Base-by-base conservation (phyloP, 2,329 filamentous ascomycete genomes). In the Mycosphaerella sp. region DNA sequence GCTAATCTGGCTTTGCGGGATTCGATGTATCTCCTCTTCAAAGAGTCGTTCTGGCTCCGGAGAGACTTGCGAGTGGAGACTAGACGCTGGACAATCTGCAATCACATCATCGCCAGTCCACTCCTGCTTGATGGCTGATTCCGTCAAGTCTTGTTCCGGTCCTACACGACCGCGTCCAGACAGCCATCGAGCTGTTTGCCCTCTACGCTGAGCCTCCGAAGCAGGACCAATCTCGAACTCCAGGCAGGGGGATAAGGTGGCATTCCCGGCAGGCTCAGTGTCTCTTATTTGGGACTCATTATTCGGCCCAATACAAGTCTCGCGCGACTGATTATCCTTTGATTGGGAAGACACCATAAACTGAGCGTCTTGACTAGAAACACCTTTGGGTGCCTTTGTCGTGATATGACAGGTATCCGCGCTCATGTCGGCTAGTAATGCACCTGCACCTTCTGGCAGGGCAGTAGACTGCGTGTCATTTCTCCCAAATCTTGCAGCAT, bases 401-500 rank as follows among this genome's bases (percentile, higher is more conserved):
- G 21, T 25, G 7, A 6, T 25, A 25, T 25, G 21, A 6, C 1
- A 25, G 21, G 4, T 25, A 1, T 25, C 7, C 7, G 5, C 21
- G 6, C 21, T 28, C 9, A 16, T 14, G 4, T 44, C 34, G 12
- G 7, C 21, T 10, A 10, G 13, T 9, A 12, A 16, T n/a, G 18
- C 2, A 25, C n/a, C 14, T 27, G 13, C 14, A n/a, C 5, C 27
- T 14, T 32, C 16, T 18, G 18, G 25, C 14, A n/a, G 12, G 10
- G 27, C 42, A 32, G 41, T 50, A 3, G 27, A 30, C 41, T 56
- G 57, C 13, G 55, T 57, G 17, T 45, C 48, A 34, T 41, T 49
- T 13, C 49, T 50, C 16, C 49, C 49, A 40, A 54, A 58, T 45
- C 58, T 49, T 17, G 48, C 43, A 6, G 53, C 58, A 41, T 60